Conservation (phyloP, 176 grass and related monocot genomes). For the Zea luxurians region DNA sequence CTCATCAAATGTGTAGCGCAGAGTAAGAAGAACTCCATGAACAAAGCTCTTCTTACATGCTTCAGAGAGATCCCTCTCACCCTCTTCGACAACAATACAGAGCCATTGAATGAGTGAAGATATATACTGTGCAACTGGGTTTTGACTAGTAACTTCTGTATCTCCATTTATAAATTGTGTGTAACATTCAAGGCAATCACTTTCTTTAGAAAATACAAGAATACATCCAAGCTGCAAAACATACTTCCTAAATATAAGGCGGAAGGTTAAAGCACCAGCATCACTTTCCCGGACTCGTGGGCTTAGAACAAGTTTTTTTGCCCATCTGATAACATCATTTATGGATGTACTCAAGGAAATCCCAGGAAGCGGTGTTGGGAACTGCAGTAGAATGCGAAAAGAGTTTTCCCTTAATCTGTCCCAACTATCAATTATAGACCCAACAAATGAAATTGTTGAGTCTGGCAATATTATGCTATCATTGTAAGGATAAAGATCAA, state of each 20-base stretch:
- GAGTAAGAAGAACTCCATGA: slow-evolving; percentile 89
- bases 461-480: slow-evolving; percentile 77
- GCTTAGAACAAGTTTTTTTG: slow-evolving; percentile 77
- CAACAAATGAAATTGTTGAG: slow-evolving; percentile 89
- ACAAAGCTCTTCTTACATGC: slow-evolving; percentile 92
- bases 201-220: slow-evolving; percentile 63
- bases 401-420: slow-evolving; percentile 82
- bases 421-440: slow-evolving; percentile 97
- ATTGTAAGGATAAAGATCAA: slow-evolving; percentile 67
- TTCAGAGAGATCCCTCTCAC: slow-evolving; percentile 81
- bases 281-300: slow-evolving; percentile 99
- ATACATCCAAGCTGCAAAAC: slow-evolving; percentile 77
- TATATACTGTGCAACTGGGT: slow-evolving; percentile 71
- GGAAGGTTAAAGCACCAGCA: slow-evolving; percentile 87
- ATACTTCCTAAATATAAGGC: slow-evolving; percentile 96
- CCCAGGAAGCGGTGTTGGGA: slow-evolving; percentile 98
- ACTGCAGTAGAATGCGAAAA: slow-evolving; percentile 85
- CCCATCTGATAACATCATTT: slow-evolving; percentile 77
- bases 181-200: slow-evolving; percentile 54
- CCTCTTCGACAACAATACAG: slow-evolving; percentile 70
- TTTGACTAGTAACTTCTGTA: slow-evolving; percentile 44
- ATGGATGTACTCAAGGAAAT: slow-evolving; percentile 65
- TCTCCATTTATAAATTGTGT: slow-evolving; percentile 42
- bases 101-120: slow-evolving; percentile 82
- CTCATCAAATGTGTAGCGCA: slow-evolving; percentile 96